These are phyloP conservation scores for Blastobotrys niveus DNA, from an alignment of 1,139 yeast species.

Conservation along the genomic window DNA sequence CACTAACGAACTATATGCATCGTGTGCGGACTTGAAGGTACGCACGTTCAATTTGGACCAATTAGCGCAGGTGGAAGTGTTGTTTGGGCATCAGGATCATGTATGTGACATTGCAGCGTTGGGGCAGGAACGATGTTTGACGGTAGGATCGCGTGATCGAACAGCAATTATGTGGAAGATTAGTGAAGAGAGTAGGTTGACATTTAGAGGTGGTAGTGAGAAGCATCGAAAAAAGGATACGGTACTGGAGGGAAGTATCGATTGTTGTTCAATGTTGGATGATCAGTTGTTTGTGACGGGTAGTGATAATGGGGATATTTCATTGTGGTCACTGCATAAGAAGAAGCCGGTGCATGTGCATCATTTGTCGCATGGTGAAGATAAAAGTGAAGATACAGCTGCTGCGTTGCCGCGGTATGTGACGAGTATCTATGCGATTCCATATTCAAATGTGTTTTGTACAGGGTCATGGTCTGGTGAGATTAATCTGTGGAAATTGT, in stretches of 20 bases:
- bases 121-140: constrained; percentile 83
- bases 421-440: constrained; percentile 76
- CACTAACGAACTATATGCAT: constrained; percentile 81
- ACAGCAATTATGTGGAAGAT: constrained; percentile 97
- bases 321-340: constrained; percentile 83
- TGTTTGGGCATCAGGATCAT: constrained; percentile 92
- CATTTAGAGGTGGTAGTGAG: constrained; percentile 85
- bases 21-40: constrained; percentile 87
- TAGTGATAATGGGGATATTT: constrained; percentile 83
- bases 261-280: constrained; percentile 85
- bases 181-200: constrained; percentile 86
- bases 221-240: constrained; percentile 29
- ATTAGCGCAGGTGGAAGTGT: constrained; percentile 78
- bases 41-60: constrained; percentile 83
- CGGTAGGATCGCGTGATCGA: constrained; percentile 91
- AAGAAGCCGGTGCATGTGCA: constrained; percentile 75
- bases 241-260: constrained; percentile 79
- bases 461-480: constrained; percentile 86
- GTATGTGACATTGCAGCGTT: constrained; percentile 77
- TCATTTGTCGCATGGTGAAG: constrained; percentile 73
- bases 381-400: constrained; percentile 47
- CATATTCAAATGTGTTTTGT: constrained; percentile 78
- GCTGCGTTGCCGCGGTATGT: constrained; percentile 81
- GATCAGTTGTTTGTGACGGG: constrained; percentile 92
- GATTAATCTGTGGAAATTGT: constrained; percentile 70